phyloP scores from a whole-genome alignment of 345 rosid species.

The Murraya paniculata region DNA sequence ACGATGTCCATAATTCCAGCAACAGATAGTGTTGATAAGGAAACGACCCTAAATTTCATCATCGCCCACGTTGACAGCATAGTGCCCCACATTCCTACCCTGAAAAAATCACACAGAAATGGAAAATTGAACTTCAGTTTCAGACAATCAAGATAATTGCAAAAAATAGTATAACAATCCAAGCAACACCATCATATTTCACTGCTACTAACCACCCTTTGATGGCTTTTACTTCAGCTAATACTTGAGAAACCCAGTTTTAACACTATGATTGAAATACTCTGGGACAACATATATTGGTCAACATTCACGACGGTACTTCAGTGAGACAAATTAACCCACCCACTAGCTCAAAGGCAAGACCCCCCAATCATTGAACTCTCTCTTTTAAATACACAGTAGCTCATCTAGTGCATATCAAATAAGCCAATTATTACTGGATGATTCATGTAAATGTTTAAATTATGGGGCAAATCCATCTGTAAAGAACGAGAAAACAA shows the following conservation, averaged over 20 bases:
- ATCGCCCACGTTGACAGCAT: conserved; percentile 29
- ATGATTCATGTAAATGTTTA: not conserved
- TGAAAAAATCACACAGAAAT: conserved; percentile 23
- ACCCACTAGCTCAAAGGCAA: not conserved
- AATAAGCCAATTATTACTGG: not conserved
- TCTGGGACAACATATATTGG: too few species aligned
- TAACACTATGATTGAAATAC: too few species aligned
- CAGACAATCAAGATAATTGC: not conserved
- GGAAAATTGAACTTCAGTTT: too few species aligned
- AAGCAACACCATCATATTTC: not conserved
- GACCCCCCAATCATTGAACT: not conserved
- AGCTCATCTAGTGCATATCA: not conserved
- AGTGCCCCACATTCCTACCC: conserved; percentile 56
- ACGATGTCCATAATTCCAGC: not conserved
- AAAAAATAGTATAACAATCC: not conserved
- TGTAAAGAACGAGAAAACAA: not conserved
- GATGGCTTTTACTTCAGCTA: not conserved
- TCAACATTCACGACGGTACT: too few species aligned
- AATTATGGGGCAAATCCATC: not conserved
- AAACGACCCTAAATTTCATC: conserved; percentile 22
- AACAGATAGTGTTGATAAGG: not conserved
- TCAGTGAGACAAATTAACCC: too few species aligned
- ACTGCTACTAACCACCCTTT: not conserved
- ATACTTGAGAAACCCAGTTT: not conserved
- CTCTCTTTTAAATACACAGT: not conserved